These are phyloP conservation scores for Eryngium alpinum DNA, from an alignment of 140 eudicot species.

Conservation along the genomic window DNA sequence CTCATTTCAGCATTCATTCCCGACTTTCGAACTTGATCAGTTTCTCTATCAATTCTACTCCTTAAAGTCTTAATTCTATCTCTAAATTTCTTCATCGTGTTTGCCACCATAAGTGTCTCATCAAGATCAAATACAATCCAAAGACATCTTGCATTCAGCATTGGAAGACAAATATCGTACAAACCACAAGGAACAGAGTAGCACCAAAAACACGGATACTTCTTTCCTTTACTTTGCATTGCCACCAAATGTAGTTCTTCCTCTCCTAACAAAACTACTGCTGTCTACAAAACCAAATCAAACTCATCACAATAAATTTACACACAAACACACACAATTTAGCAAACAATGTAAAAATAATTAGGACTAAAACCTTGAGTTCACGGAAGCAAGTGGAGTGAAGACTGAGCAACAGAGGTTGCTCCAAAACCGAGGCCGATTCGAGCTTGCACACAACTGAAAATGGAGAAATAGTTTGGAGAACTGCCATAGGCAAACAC, in stretches of 20 bases:
- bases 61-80: conserved; percentile 70
- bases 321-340: neutral
- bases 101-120: conserved; percentile 92
- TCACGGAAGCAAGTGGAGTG: conserved; percentile 67
- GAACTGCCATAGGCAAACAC: conserved; percentile 63
- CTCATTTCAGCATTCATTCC: conserved; percentile 76
- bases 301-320: conserved; percentile 3
- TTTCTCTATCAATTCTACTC: conserved; percentile 58
- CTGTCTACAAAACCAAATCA: conserved; percentile 43
- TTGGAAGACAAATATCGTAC: conserved; percentile 54
- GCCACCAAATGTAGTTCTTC: conserved; percentile 93
- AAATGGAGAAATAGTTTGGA: conserved; percentile 46
- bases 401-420: conserved; percentile 37
- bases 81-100: conserved; percentile 84
- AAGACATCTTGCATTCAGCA: conserved; percentile 78
- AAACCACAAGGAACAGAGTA: conserved; percentile 53
- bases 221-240: conserved; percentile 68
- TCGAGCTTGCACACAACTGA: conserved; percentile 81
- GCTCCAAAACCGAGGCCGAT: conserved; percentile 11
- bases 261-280: conserved; percentile 63
- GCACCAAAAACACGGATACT: conserved; percentile 89
- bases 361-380: conserved; percentile 36
- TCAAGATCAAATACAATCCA: conserved; percentile 94
- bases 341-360: neutral
- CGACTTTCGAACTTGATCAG: conserved; percentile 49